Conservation (phyloP, 148 eudicot genomes). For the Diospyros lotus region DNA sequence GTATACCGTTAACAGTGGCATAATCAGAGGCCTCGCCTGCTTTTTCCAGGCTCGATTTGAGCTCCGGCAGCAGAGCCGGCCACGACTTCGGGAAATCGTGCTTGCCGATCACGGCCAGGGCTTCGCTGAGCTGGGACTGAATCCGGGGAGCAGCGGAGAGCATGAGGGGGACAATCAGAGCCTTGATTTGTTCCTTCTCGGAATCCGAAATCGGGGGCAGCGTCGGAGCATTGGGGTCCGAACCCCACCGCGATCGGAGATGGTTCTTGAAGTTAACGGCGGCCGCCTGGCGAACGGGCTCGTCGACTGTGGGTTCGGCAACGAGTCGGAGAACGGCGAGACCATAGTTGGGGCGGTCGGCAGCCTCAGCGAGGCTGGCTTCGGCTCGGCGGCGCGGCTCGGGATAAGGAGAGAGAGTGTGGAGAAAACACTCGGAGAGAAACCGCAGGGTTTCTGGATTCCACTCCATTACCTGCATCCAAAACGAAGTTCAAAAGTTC, state of each 20-base stretch:
- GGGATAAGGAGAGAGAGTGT: constrained; percentile 77
- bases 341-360: constrained; percentile 63
- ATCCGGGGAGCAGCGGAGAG: constrained; percentile 48
- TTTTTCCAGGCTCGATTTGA: constrained; percentile 49
- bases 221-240: constrained; percentile 22
- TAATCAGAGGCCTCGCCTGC: constrained; percentile 63
- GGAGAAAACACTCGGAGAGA: constrained; percentile 69
- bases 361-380: constrained; percentile 51
- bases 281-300: constrained; percentile 69
- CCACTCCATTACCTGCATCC: constrained; percentile 42
- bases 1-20: constrained; percentile 70
- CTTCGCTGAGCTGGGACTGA: constrained; percentile 84
- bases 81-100: constrained; percentile 85
- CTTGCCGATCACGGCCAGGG: constrained; percentile 78
- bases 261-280: constrained; percentile 90
- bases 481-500: constrained; percentile 24
- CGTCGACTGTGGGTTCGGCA: constrained; percentile 56
- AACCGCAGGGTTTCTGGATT: constrained; percentile 61
- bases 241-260: constrained; percentile 68
- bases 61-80: constrained; percentile 68
- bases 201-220: constrained; percentile 40
- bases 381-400: constrained; percentile 85
- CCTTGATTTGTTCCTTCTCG: constrained; percentile 77
- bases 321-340: constrained; percentile 82
- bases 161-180: constrained; percentile 74